Base-by-base conservation (phyloP, 2,329 filamentous ascomycete genomes). In the Penicillium aurantiogriseum region DNA sequence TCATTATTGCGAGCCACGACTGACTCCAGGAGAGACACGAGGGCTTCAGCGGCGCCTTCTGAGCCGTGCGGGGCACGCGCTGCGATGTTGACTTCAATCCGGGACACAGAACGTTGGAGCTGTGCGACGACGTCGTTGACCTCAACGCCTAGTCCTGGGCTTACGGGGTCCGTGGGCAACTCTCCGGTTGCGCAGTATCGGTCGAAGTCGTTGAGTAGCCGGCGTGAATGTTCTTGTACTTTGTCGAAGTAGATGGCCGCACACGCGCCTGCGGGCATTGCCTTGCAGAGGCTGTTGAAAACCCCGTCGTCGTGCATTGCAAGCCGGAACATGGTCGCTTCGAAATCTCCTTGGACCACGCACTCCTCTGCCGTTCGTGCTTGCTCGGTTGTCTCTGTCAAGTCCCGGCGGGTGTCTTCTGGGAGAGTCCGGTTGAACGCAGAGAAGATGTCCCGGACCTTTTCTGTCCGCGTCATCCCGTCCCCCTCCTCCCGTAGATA, bases 201-300 rank as follows among this genome's bases (percentile, higher is more conserved):
- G 55, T 77, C 73, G 45, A 80, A 79, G 48, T 74, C 68, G 10
- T 60, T 58, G 9, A 79, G 61, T 6, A 78, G 58, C 36, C 67
- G 67, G 19, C 71, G 70, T 4, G 65, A 69, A 29, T 71, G 71
- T 46, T 71, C 66, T 54, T 72, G 69, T 13, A 76, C 58, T 58
- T 80, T 81, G 58, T 79, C 72, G 54, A 77, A 76, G 63, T 78
- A 80, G 40, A 75, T 74, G 5, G 69, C 71, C 2, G 77, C 75
- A 54, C 78, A 76, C 1, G 73, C 73, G 0, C 73, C 73, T 3
- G 73, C 61, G 0, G 76, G 73, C 69, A 80, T 77, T 3, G 74
- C 72, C 52, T 75, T 76, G 58, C 74, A 75, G 19, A 80, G 69
- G 48, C 73, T 73, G 19, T 66, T 64, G 59, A 73, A 80, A 27